Evolutionary conservation across 257 asterid species (phyloP).

Genomic region (Gentiana macrophylla): DNA sequence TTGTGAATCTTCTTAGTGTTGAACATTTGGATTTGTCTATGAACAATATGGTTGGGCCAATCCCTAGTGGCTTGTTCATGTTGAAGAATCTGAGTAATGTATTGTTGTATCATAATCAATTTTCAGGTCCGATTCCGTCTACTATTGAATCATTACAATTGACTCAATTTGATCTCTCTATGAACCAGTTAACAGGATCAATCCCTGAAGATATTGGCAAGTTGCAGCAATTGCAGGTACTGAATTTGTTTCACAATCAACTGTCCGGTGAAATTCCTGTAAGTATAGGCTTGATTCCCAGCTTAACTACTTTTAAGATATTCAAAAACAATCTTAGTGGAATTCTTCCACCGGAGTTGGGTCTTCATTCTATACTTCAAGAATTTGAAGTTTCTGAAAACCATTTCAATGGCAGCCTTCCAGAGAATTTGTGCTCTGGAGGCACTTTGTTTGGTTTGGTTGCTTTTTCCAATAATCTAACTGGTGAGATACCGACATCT

Average conservation of each 20-base stretch:
- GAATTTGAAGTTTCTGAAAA: slow-evolving; percentile 58
- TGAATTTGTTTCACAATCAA: slow-evolving; percentile 36
- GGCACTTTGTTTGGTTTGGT: slow-evolving; percentile 40
- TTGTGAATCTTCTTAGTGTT: slow-evolving; percentile 19
- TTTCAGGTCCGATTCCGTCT: slow-evolving; percentile 58
- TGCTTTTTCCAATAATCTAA: slow-evolving; percentile 47
- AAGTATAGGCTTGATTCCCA: slow-evolving; percentile 43
- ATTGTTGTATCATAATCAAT: slow-evolving; percentile 32
- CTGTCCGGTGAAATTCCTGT: slow-evolving; percentile 52
- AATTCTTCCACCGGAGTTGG: slow-evolving; percentile 52
- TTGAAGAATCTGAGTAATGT: slow-evolving; percentile 47
- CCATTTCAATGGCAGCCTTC: slow-evolving; percentile 53
- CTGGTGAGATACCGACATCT: slow-evolving; percentile 66
- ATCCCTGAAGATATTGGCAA: slow-evolving; percentile 67
- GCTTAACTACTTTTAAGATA: slow-evolving; percentile 30
- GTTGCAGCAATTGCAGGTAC: slow-evolving; percentile 31
- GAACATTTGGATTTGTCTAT: slow-evolving; percentile 28
- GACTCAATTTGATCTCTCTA: slow-evolving; percentile 45
- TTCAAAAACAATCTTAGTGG: slow-evolving; percentile 57
- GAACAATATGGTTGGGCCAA: slow-evolving; percentile 22
- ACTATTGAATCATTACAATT: slow-evolving; percentile 30
- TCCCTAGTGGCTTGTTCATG: slow-evolving; percentile 34
- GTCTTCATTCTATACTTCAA: slow-evolving; percentile 52
- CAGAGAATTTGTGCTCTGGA: slow-evolving; percentile 61
- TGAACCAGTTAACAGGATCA: slow-evolving; percentile 46